These are phyloP conservation scores for Acidiella bohemica DNA, from an alignment of 495 filamentous ascomycete genomes.

Conservation along the genomic window DNA sequence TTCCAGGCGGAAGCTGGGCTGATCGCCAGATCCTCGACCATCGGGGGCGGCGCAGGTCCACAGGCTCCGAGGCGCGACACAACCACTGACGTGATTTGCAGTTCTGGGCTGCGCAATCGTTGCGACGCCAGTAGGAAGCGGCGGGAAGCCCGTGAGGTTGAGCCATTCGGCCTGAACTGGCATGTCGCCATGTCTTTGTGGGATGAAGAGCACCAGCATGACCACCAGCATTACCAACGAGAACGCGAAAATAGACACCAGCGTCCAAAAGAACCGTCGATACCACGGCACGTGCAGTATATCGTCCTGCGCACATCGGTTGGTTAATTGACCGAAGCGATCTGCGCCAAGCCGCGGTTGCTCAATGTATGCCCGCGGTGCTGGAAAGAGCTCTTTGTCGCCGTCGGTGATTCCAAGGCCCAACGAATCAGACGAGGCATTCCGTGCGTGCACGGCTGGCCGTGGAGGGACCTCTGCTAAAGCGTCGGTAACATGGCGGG, in stretches of 20 bases:
- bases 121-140: constrained; percentile 68
- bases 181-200: constrained; percentile 6
- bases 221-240: constrained; percentile 5
- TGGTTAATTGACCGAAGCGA: constrained; percentile 5
- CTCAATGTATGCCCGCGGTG: background rate
- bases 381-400: constrained; percentile 11
- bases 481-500: too few relatives aligned
- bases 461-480: background rate
- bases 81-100: constrained; percentile 43
- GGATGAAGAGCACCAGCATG: constrained; percentile 11
- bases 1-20: constrained; percentile 62
- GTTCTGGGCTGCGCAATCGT: constrained; percentile 58
- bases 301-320: background rate
- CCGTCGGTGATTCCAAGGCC: constrained; percentile 6
- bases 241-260: background rate
- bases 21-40: too few relatives aligned
- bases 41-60: constrained; percentile 80
- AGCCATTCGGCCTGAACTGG: constrained; percentile 44
- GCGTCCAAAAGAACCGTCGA: constrained; percentile 8
- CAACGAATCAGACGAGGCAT: constrained; percentile 3
- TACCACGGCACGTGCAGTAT: constrained; percentile 6
- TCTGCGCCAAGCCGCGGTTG: constrained; percentile 1
- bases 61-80: constrained; percentile 51
- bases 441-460: constrained; percentile 3
- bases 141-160: constrained; percentile 73